phyloP scores from a whole-genome alignment of 805 yeast genomes.

The Teunomyces cretensis region DNA sequence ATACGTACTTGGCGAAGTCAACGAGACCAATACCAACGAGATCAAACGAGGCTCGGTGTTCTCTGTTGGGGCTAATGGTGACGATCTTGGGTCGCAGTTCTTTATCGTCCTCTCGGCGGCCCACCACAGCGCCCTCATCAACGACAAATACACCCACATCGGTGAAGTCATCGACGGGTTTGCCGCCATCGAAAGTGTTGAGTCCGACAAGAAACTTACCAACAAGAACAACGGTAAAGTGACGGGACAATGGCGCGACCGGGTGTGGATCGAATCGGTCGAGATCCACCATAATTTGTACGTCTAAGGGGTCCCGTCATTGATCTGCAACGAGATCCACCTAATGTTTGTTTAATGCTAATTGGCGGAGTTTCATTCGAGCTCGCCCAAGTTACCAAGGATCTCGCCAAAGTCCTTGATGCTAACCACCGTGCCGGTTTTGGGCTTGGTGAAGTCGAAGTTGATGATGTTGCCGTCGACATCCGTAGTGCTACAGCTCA shows the following conservation, averaged over 20 bases:
- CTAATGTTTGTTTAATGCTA: too few species aligned
- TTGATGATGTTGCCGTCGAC: conserved; percentile 27
- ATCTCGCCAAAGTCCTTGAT: conserved; percentile 45
- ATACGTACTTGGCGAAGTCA: background rate
- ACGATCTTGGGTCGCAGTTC: conserved; percentile 20
- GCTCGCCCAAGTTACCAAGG: conserved; percentile 39
- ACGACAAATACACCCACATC: conserved; percentile 13
- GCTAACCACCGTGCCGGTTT: conserved; percentile 26
- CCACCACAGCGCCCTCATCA: conserved; percentile 9
- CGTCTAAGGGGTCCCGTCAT: too few species aligned
- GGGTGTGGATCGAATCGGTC: conserved; percentile 13
- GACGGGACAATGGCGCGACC: conserved; percentile 17
- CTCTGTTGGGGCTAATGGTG: conserved; percentile 10
- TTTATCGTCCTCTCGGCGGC: conserved; percentile 15
- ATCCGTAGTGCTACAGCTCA: conserved; percentile 33
- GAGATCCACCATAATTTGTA: conserved; percentile 17
- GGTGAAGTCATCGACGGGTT: conserved; percentile 20
- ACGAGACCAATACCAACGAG: background rate
- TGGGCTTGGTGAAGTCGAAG: conserved; percentile 25
- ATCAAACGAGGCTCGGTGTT: conserved; percentile 16
- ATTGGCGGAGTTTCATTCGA: conserved; percentile 23
- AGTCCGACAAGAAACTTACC: conserved; percentile 10
- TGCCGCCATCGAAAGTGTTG: conserved; percentile 14
- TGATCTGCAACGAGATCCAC: too few species aligned
- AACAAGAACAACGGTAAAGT: conserved; percentile 16